phyloP scores from a whole-genome alignment of 2,329 filamentous ascomycete genomes.

The Calonectria henricotiae region DNA sequence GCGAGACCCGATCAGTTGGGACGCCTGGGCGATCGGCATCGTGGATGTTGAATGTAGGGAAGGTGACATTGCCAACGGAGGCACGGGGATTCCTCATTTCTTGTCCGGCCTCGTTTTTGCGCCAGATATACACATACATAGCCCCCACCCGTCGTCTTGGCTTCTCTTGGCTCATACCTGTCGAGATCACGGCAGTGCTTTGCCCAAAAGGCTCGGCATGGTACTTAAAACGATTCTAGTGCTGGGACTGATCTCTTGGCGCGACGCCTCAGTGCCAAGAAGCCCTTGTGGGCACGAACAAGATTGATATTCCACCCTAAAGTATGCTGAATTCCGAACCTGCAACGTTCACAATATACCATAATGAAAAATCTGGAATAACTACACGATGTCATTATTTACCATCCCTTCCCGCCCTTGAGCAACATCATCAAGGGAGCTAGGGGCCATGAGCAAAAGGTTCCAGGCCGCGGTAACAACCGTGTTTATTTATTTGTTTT shows the following conservation, averaged over 20 bases:
- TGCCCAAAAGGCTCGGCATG: neutral
- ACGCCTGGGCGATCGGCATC: slow-evolving; percentile 19
- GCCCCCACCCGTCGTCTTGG: neutral
- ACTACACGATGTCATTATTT: no score
- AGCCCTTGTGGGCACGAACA: neutral
- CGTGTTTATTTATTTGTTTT: neutral
- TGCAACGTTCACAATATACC: no score
- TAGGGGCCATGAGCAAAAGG: neutral
- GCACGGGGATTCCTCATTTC: slow-evolving; percentile 15
- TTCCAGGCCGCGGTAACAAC: neutral
- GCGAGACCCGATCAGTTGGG: slow-evolving; percentile 20
- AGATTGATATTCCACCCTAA: slow-evolving; percentile 9
- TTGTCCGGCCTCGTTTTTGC: slow-evolving; percentile 9
- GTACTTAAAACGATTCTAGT: neutral
- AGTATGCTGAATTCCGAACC: neutral
- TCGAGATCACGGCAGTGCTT: neutral
- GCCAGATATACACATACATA: slow-evolving; percentile 17
- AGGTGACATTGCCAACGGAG: slow-evolving; percentile 24
- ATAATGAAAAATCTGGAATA: no score
- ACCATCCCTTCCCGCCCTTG: neutral
- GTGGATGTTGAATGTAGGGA: slow-evolving; percentile 20
- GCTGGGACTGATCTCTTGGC: slow-evolving; percentile 16
- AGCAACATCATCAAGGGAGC: neutral
- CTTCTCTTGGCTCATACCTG: slow-evolving; percentile 4
- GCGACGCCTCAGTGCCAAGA: neutral